These are phyloP conservation scores for Mytilinidion resinicola DNA, from an alignment of 495 filamentous ascomycete species.

Conservation along the genomic window DNA sequence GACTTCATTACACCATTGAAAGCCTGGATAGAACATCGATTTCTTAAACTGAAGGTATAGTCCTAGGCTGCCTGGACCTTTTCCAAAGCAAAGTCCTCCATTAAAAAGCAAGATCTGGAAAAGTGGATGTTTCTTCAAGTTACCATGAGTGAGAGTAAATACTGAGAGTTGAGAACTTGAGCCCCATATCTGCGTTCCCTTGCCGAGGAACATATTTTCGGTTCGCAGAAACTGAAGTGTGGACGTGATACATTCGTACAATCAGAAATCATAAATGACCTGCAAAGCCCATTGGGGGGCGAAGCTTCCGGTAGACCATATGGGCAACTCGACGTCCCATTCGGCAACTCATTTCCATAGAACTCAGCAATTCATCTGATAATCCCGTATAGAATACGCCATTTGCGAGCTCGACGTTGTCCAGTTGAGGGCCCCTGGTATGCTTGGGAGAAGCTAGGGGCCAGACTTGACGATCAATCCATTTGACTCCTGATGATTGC, in stretches of 20 bases:
- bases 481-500: conserved; percentile 2
- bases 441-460: not conserved
- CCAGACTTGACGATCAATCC: conserved; percentile 7
- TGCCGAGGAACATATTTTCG: not conserved
- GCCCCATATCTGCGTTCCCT: not conserved
- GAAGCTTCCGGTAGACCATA: not conserved
- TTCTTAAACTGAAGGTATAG: not conserved
- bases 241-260: not conserved
- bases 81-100: not conserved
- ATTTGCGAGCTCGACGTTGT: conserved; percentile 4
- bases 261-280: not conserved
- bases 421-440: conserved; percentile 4
- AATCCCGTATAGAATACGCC: conserved; percentile 7
- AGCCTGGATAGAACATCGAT: not conserved
- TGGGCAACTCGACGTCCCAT: conserved; percentile 3
- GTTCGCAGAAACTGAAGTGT: not conserved
- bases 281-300: not conserved
- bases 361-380: conserved; percentile 3
- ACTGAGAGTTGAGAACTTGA: not conserved
- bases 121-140: not conserved
- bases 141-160: not conserved
- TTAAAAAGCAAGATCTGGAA: not conserved
- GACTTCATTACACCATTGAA: not conserved
- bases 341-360: conserved; percentile 12
- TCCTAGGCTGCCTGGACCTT: not conserved